Base-by-base conservation (phyloP, 2,329 filamentous ascomycete genomes). In the Cladophialophora chaetospira region DNA sequence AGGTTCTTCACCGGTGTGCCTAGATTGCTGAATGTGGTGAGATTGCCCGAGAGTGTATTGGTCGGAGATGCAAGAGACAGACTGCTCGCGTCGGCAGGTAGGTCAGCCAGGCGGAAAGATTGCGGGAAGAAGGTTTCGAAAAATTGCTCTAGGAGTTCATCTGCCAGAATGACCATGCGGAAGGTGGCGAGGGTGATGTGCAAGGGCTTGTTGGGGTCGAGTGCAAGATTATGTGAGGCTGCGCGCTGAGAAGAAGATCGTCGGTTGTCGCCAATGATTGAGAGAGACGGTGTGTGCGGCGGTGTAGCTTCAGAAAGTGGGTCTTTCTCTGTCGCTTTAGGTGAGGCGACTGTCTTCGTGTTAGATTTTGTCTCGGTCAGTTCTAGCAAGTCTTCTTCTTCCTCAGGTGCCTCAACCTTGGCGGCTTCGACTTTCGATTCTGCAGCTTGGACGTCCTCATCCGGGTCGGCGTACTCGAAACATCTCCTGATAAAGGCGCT, bases 161-260 rank as follows among this genome's bases (percentile, higher is more conserved):
- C 94, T 40, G 94, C 94, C 5, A 99, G 84, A 8, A 99, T 89
- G 3, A 99, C 91, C 94, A 99, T 99, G 63, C 94, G 88, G 81
- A 99, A 99, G 0, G 94, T 99, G 1, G 94, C 94, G 1, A 99
- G 82, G 0, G 94, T 97, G 68, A 99, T 97, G 71, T 97, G 89
- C 0, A 99, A 82, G 5, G 94, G 94, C 62, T 96, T 93, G 23
- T 91, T 87, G 2, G 94, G 94, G 70, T 99, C 92, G 3, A 99
- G 82, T 0, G 94, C 94, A 6, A 87, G 85, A 69, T 99, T 99
- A 44, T 91, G 86, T 1, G 87, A 85, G 67, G 86, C 82, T 5
- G 87, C 83, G 10, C 58, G 61, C 35, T 49, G 38, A 2, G 58
- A 54, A 3, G 52, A 54, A 19, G 51, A 58, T 13, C 23, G 54